These are phyloP conservation scores for Arthrobotrys musiformis DNA, from an alignment of 2,329 filamentous ascomycete genomes.

Conservation along the genomic window DNA sequence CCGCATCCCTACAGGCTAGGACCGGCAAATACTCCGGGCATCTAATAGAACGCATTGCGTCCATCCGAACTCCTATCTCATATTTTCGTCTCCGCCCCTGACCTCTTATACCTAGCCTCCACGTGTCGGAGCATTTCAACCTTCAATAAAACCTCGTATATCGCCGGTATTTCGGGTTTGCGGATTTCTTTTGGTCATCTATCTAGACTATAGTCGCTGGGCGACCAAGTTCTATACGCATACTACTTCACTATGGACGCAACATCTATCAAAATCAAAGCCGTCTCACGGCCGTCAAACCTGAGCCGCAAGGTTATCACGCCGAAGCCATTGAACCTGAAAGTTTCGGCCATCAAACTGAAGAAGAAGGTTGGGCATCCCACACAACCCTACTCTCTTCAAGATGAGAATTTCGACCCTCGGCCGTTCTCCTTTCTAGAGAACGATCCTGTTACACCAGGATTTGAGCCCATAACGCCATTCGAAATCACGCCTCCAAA, in stretches of 20 bases:
- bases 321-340: constrained; percentile 54
- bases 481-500: constrained; percentile 56
- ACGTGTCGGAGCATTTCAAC: background rate
- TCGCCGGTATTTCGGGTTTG: background rate
- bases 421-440: constrained; percentile 54
- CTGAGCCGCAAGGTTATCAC: constrained; percentile 51
- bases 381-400: constrained; percentile 40
- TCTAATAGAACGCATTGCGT: background rate
- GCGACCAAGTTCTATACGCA: constrained; percentile 8
- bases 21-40: constrained; percentile 5
- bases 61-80: background rate
- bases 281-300: constrained; percentile 54
- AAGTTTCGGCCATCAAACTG: constrained; percentile 36
- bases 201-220: constrained; percentile 26
- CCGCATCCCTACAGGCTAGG: constrained; percentile 37
- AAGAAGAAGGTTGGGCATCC: constrained; percentile 35
- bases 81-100: constrained; percentile 9
- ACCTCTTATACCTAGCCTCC: background rate
- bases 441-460: constrained; percentile 53
- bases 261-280: constrained; percentile 53
- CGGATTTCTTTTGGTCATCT: background rate
- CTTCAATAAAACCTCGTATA: background rate
- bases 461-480: constrained; percentile 55
- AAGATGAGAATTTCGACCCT: constrained; percentile 49
- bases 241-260: constrained; percentile 33